phyloP scores from a whole-genome alignment of 2,329 filamentous ascomycete species.

The Calonectria pseudoturangicola region DNA sequence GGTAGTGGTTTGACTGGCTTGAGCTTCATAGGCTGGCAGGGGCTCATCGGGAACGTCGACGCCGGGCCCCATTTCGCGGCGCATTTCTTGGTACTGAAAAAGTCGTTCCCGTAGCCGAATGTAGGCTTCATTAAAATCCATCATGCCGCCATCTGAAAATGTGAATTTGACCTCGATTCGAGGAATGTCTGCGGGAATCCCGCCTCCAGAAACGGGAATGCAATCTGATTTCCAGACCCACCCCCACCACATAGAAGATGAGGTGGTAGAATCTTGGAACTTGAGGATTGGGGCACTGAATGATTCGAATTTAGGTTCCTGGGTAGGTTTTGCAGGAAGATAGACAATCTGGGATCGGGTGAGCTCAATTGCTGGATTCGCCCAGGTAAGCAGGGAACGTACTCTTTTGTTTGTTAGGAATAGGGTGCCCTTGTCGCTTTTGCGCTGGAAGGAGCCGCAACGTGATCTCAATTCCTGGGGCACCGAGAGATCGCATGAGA shows the following conservation, averaged over 20 bases:
- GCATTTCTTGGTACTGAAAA: slow-evolving; percentile 85
- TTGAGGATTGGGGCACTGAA: slow-evolving; percentile 93
- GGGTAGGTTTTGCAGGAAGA: slow-evolving; percentile 82
- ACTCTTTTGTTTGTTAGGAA: slow-evolving; percentile 92
- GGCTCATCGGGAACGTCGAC: slow-evolving; percentile 87
- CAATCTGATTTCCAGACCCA: slow-evolving; percentile 91
- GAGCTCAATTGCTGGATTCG: slow-evolving; percentile 26
- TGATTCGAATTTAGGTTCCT: slow-evolving; percentile 80
- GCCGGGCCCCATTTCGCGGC: slow-evolving; percentile 78
- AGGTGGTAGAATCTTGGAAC: slow-evolving; percentile 88
- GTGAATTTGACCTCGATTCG: slow-evolving; percentile 88
- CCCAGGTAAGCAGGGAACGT: slow-evolving; percentile 48
- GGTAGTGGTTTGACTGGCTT: slow-evolving; percentile 58
- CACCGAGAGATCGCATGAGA: slow-evolving; percentile 84
- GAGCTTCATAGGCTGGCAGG: slow-evolving; percentile 88
- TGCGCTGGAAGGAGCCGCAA: slow-evolving; percentile 78
- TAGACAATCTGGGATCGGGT: slow-evolving; percentile 82
- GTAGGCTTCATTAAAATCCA: slow-evolving; percentile 89
- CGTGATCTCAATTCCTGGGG: slow-evolving; percentile 78
- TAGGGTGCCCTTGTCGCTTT: slow-evolving; percentile 83
- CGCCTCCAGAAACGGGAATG: slow-evolving; percentile 87
- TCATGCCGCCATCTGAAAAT: slow-evolving; percentile 97
- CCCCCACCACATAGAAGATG: slow-evolving; percentile 90
- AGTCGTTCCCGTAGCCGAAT: slow-evolving; percentile 90
- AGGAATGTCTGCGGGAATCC: slow-evolving; percentile 83